phyloP scores from a whole-genome alignment of 495 filamentous ascomycete genomes.

The Penicillium silybi region DNA sequence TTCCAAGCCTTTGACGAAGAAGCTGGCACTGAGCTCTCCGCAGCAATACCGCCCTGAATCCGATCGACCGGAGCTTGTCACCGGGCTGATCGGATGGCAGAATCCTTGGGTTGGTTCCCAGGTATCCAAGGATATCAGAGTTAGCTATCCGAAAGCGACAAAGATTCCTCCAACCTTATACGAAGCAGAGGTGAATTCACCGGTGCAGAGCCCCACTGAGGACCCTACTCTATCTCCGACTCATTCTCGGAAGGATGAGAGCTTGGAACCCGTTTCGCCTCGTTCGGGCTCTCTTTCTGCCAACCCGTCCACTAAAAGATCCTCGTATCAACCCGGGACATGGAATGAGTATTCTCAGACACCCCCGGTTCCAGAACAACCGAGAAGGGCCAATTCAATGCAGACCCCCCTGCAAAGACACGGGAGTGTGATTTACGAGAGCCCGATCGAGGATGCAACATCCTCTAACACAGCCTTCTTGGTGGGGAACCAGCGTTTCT shows the following conservation, averaged over 20 bases:
- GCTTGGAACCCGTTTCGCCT: background rate
- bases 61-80: slow-evolving; percentile 7
- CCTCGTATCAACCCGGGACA: slow-evolving; percentile 23
- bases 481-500: slow-evolving; percentile 36
- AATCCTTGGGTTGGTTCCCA: slow-evolving; percentile 26
- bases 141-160: slow-evolving; percentile 4
- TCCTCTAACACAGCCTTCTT: slow-evolving; percentile 38
- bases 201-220: slow-evolving; percentile 1
- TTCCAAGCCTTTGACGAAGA: slow-evolving; percentile 41
- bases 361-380: slow-evolving; percentile 14
- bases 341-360: slow-evolving; percentile 11
- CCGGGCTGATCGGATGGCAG: slow-evolving; percentile 27
- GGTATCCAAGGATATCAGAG: slow-evolving; percentile 13
- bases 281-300: slow-evolving; percentile 14
- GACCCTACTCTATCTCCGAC: background rate
- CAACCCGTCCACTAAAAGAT: slow-evolving; percentile 14
- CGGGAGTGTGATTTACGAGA: slow-evolving; percentile 23
- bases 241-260: background rate
- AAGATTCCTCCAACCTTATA: slow-evolving; percentile 19
- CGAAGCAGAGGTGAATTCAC: slow-evolving; percentile 9
- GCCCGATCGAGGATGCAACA: slow-evolving; percentile 23
- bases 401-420: slow-evolving; percentile 26
- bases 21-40: slow-evolving; percentile 8
- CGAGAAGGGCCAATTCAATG: slow-evolving; percentile 31
- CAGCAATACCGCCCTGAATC: background rate